A percentile compares a stretch with the other conserved stretches of the same genome.
phyloP scores from a whole-genome alignment of 371 early-diverging fungal species.

The Synchytrium microbalum region DNA sequence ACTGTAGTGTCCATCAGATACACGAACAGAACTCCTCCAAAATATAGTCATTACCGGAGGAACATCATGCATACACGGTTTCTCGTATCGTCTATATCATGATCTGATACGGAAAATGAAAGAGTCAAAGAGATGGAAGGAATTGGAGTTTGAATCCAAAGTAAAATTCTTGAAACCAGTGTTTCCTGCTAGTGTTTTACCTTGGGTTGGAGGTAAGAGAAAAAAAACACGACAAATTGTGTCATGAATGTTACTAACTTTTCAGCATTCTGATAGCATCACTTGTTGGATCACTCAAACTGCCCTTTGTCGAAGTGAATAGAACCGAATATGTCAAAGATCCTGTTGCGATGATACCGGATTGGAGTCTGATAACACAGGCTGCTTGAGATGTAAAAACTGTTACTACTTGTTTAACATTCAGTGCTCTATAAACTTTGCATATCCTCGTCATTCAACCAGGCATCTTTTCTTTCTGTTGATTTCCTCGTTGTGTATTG shows the following conservation, averaged over 20 bases:
- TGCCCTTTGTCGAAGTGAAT: too few species aligned
- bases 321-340: neutral
- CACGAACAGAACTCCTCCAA: conserved; percentile 56
- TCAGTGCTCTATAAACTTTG: too few species aligned
- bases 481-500: too few species aligned
- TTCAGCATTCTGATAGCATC: neutral
- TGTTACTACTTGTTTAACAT: too few species aligned
- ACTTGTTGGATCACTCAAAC: neutral
- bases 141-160: conserved; percentile 26
- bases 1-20: conserved; percentile 53
- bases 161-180: conserved; percentile 37
- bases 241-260: neutral
- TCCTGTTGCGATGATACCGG: neutral
- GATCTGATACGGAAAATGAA: conserved; percentile 19
- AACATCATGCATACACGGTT: conserved; percentile 64
- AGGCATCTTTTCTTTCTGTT: too few species aligned
- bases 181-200: conserved; percentile 57
- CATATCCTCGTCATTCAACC: too few species aligned
- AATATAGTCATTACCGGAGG: conserved; percentile 73
- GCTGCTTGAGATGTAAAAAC: too few species aligned
- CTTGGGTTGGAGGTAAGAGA: conserved; percentile 65
- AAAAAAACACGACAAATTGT: neutral
- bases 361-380: neutral
- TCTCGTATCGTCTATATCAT: conserved; percentile 49
- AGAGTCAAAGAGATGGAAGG: conserved; percentile 15